Percentiles rank a stretch among this genome's conserved stretches.
These are phyloP conservation scores for Astrothelium subdiscretum DNA, from an alignment of 495 filamentous ascomycete genomes.

Conservation along the genomic window DNA sequence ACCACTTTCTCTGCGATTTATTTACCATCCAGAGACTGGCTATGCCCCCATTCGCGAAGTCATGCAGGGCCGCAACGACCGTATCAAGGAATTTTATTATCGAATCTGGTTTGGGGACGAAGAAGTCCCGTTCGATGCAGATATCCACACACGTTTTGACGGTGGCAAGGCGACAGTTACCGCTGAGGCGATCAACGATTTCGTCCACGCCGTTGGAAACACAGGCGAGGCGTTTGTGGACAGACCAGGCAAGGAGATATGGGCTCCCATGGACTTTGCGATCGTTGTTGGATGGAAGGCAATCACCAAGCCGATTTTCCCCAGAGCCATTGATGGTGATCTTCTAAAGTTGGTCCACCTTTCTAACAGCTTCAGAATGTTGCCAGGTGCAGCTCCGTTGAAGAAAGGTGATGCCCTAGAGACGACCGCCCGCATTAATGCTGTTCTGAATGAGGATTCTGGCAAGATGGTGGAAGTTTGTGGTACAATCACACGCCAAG, in stretches of 20 bases:
- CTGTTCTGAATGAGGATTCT: constrained; percentile 93
- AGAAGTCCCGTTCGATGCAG: constrained; percentile 65
- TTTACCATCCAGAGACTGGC: constrained; percentile 83
- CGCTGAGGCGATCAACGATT: constrained; percentile 87
- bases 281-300: constrained; percentile 99
- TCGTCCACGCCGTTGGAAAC: constrained; percentile 95
- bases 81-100: constrained; percentile 98
- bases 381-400: constrained; percentile 85
- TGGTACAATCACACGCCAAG: constrained; percentile 82
- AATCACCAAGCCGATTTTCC: constrained; percentile 97
- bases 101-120: constrained; percentile 91
- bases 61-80: constrained; percentile 86
- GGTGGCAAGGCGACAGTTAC: constrained; percentile 80
- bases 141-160: constrained; percentile 75
- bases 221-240: constrained; percentile 98
- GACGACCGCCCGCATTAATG: constrained; percentile 92
- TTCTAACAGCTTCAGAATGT: constrained; percentile 95
- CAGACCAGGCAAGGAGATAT: constrained; percentile 85
- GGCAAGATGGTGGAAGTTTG: constrained; percentile 99
- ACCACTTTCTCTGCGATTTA: constrained; percentile 72
- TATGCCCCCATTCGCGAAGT: constrained; percentile 93
- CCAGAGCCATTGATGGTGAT: constrained; percentile 85
- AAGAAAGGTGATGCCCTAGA: constrained; percentile 88
- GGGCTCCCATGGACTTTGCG: constrained; percentile 97
- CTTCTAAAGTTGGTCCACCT: constrained; percentile 89